Conservation (phyloP, 192 early-diverging fungal species). For the Coemansia sp. region DNA sequence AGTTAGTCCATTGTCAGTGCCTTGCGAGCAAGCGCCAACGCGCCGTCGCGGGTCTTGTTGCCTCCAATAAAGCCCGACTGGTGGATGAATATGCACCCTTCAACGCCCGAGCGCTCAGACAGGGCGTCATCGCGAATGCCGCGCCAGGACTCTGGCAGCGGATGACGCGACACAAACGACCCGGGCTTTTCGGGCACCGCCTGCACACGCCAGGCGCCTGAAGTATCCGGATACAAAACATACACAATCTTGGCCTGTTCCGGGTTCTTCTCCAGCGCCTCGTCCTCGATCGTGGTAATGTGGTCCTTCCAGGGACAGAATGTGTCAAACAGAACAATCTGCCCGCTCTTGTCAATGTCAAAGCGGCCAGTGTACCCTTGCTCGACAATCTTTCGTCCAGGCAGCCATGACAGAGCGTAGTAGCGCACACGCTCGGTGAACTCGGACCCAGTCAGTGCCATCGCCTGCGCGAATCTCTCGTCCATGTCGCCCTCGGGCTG, state of each 20-base stretch:
- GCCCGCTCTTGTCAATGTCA: constrained; percentile 70
- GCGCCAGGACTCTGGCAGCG: constrained; percentile 75
- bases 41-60: constrained; percentile 76
- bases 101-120: constrained; percentile 70
- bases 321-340: constrained; percentile 78
- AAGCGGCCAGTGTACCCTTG: constrained; percentile 60
- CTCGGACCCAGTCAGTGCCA: constrained; percentile 77
- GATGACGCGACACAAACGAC: constrained; percentile 72
- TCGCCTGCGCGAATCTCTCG: constrained; percentile 65
- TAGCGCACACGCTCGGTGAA: constrained; percentile 69
- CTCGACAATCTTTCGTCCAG: constrained; percentile 83
- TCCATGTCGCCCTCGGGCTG: constrained; percentile 75
- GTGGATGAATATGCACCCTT: constrained; percentile 86
- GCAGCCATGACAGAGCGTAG: constrained; percentile 79
- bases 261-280: constrained; percentile 51
- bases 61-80: constrained; percentile 85
- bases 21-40: constrained; percentile 58
- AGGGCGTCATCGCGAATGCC: constrained; percentile 84
- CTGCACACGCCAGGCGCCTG: constrained; percentile 75
- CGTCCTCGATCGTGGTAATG: constrained; percentile 68
- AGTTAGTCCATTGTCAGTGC: constrained; percentile 45
- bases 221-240: constrained; percentile 75
- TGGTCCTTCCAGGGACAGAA: constrained; percentile 96
- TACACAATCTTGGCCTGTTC: constrained; percentile 62
- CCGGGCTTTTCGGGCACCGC: constrained; percentile 59